Conservation (phyloP, 768 basidiomycete genomes). For the Hygrophoropsis aurantiaca region DNA sequence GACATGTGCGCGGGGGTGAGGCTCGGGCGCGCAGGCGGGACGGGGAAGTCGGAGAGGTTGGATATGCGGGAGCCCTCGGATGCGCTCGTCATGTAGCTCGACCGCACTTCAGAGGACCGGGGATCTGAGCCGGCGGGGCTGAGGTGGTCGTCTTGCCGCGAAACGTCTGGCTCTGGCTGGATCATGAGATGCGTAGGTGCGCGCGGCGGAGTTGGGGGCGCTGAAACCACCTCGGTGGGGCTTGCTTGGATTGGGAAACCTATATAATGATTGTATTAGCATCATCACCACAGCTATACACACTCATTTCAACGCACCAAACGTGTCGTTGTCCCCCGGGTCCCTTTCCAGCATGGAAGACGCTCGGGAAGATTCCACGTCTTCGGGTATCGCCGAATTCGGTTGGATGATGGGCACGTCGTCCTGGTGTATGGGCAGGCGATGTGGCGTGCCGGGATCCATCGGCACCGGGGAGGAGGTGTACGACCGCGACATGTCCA, state of each 20-base stretch:
- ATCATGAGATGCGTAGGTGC: conserved; percentile 23
- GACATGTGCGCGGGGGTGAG: conserved; percentile 35
- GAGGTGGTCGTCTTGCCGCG: conserved; percentile 4
- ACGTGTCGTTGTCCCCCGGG: conserved; percentile 27
- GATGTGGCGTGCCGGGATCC: conserved; percentile 6
- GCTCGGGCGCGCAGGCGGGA: conserved; percentile 43
- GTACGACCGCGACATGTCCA: conserved; percentile 9
- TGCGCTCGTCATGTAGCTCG: conserved; percentile 61
- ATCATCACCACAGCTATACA: neutral
- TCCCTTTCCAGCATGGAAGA: conserved; percentile 16
- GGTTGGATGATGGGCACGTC: conserved; percentile 1
- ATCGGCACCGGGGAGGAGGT: conserved; percentile 13
- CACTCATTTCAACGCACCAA: conserved; percentile 16
- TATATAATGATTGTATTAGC: conserved; percentile 8
- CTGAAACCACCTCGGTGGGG: conserved; percentile 15
- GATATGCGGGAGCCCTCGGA: conserved; percentile 66
- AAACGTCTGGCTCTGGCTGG: conserved; percentile 10
- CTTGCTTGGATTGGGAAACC: conserved; percentile 23
- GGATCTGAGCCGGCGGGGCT: conserved; percentile 17
- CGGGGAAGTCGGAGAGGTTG: conserved; percentile 69
- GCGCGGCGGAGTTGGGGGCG: conserved; percentile 9
- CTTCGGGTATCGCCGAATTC: conserved; percentile 19
- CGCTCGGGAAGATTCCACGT: conserved; percentile 21
- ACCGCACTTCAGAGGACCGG: conserved; percentile 37
- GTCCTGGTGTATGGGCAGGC: conserved; percentile 9